These are phyloP conservation scores for Auricularia sp. DNA, from an alignment of 768 basidiomycete species.

Conservation along the genomic window DNA sequence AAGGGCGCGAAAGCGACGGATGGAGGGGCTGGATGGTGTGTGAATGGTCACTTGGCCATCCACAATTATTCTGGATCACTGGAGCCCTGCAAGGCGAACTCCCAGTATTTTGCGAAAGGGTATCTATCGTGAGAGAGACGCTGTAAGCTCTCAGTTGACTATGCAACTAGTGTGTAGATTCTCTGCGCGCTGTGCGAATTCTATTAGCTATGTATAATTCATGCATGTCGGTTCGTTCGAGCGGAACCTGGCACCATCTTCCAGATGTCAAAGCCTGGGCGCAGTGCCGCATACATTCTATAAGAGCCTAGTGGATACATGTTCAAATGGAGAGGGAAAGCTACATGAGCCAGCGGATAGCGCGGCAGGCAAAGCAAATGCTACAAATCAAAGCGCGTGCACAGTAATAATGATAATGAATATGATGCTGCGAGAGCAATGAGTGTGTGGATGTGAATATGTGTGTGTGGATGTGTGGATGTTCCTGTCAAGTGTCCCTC, in stretches of 20 bases:
- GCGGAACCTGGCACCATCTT: neutral
- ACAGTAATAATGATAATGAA: too few species aligned
- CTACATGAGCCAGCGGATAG: too few species aligned
- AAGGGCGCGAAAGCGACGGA: neutral
- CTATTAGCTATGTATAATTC: too few species aligned
- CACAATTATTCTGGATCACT: neutral
- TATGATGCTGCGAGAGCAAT: too few species aligned
- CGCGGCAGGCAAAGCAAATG: too few species aligned
- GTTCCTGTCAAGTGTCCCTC: neutral
- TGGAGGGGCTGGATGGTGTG: conserved; percentile 1
- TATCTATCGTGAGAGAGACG: neutral
- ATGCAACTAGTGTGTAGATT: neutral
- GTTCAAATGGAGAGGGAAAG: neutral
- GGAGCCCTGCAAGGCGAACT: neutral
- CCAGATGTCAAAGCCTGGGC: neutral
- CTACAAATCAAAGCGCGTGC: too few species aligned
- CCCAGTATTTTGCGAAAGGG: neutral
- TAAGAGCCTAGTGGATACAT: neutral
- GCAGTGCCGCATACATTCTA: neutral
- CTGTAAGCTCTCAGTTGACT: neutral
- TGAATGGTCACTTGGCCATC: neutral
- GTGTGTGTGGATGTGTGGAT: neutral
- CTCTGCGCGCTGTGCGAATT: too few species aligned
- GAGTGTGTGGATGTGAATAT: too few species aligned
- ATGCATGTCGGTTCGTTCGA: too few species aligned